These are phyloP conservation scores for Hamamelis virginiana DNA, from an alignment of 164 flowering plant genomes.

Conservation along the genomic window DNA sequence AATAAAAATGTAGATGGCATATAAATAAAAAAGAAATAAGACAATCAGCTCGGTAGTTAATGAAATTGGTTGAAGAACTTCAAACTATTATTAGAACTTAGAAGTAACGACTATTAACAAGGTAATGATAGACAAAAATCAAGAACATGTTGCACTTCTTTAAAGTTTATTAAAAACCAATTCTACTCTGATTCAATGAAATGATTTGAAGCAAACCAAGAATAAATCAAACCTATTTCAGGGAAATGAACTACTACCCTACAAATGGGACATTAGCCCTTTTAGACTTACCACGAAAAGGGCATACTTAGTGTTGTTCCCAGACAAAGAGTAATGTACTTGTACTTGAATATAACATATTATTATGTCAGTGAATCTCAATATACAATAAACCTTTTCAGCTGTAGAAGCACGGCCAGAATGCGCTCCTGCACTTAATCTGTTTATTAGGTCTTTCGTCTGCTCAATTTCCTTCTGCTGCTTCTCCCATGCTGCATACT, in stretches of 20 bases:
- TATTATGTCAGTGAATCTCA: background rate
- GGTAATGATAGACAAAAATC: too few species aligned
- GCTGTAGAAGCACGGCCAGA: slow-evolving; percentile 98
- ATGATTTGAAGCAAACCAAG: background rate
- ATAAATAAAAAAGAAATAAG: background rate
- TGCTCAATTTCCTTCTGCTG: slow-evolving; percentile 95
- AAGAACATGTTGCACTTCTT: background rate
- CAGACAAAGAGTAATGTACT: background rate
- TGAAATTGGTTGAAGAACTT: background rate
- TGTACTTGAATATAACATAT: background rate
- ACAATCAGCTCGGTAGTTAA: background rate
- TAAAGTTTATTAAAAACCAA: background rate
- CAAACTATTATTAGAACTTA: background rate
- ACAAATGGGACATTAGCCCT: background rate
- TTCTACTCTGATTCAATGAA: background rate
- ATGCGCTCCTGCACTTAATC: slow-evolving; percentile 91
- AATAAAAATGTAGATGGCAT: background rate
- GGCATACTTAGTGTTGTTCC: background rate
- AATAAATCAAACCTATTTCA: background rate
- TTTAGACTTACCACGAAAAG: background rate
- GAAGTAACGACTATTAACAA: too few species aligned
- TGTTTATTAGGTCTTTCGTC: slow-evolving; percentile 67
- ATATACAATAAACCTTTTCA: slow-evolving; percentile 63
- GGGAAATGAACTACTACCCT: background rate
- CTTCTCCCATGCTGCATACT: slow-evolving; percentile 93